Evolutionary conservation across 129 eudicot genomes (phyloP), one percentile per base, ranked within the genome.

Genomic region (Solidago caesia): DNA sequence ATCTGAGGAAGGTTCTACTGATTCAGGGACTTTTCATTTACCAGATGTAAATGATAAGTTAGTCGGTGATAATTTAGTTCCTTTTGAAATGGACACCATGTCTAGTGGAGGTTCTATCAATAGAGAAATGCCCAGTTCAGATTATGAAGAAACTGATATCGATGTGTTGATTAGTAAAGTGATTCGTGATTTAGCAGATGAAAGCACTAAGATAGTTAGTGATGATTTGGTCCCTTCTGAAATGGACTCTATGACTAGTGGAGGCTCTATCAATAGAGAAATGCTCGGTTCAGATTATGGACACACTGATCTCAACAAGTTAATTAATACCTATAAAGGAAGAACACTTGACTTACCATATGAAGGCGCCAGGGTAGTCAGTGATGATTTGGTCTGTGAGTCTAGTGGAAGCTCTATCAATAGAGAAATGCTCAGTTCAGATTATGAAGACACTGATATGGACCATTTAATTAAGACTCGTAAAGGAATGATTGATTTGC

Each of bases 211-310:
- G 21, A 21, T 21, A 21, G 21, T 21, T 21, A 21, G 21, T 21
- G 62, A 42, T 44, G 55, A 60, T 8, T 8, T 66, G 15, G 53
- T 64, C 51, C 71, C 72, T 16, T 72, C 41, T 70, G 75, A 75
- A 71, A 33, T 9, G 7, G 63, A 51, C 8, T 56, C 6, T 56
- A 3, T 25, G 74, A 26, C 63, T 44, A 58, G 43, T 15, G 64
- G 10, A 64, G 46, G 47, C 45, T 75, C 71, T 44, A 21, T n/a
- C 25, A 33, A 43, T 51, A 68, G 67, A 16, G 53, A 45, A 11
- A 72, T 4, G 8, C 8, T 25, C 45, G 0, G 51, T 72, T 72
- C 45, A 5, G 41, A 9, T 78, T 26, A 48, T 60, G 82, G 21
- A 21, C 21, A 33, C 39, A 33, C 39, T 2, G 39, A 33, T 33